Conservation (phyloP, 768 basidiomycete species). For the Mycena galericulata region DNA sequence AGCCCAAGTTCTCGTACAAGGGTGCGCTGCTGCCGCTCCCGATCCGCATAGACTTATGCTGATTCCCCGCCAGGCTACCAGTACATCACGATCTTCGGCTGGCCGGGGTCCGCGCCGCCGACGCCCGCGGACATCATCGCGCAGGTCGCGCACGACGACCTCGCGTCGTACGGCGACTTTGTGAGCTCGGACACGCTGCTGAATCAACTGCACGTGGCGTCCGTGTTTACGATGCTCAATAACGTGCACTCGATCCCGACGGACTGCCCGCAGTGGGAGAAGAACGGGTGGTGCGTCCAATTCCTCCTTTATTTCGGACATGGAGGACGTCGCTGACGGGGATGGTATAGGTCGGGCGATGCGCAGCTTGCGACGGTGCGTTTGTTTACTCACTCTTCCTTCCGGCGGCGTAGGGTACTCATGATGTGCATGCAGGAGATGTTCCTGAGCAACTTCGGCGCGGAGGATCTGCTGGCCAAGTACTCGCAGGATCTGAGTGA, state of each 20-base stretch:
- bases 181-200: constrained; percentile 32
- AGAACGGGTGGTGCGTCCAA: constrained; percentile 40
- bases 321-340: background rate
- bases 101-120: constrained; percentile 36
- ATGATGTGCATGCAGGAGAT: constrained; percentile 39
- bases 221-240: constrained; percentile 39
- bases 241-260: constrained; percentile 39
- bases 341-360: constrained; percentile 34
- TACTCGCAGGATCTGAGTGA: constrained; percentile 43
- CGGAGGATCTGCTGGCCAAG: constrained; percentile 42
- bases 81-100: constrained; percentile 39
- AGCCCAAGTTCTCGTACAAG: constrained; percentile 40
- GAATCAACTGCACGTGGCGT: constrained; percentile 38
- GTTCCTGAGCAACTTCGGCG: constrained; percentile 44
- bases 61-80: constrained; percentile 29
- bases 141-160: constrained; percentile 40
- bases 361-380: constrained; percentile 43
- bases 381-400: no score
- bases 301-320: background rate
- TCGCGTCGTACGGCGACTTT: constrained; percentile 29
- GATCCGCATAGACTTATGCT: background rate
- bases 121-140: constrained; percentile 37
- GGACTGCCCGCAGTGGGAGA: constrained; percentile 46
- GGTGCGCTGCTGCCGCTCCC: constrained; percentile 15
- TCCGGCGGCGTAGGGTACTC: no score